Base-by-base conservation (phyloP, 1,284 basidiomycete genomes). In the Xerocomus minutiporus region DNA sequence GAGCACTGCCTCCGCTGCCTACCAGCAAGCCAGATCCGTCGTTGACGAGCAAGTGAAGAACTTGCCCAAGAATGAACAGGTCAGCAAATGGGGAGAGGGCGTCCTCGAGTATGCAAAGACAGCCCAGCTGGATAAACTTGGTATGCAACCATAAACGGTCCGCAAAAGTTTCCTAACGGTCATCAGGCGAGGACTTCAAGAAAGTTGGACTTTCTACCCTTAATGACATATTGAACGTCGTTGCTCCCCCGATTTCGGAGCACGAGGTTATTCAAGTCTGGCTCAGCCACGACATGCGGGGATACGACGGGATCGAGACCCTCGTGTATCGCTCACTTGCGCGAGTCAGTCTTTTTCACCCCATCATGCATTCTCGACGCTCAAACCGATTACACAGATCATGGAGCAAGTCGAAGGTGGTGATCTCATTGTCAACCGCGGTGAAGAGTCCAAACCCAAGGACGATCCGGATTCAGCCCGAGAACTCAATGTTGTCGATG, bases 211-310 rank as follows among this genome's bases (percentile, higher is more conserved):
- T 93, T 55, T 93, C 90, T 7, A 93, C 93, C 1, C 72, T 97
- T 26, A 91, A 84, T 4, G 94, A 96, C 53, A 84, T 99, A 51
- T 74, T 99, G 57, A 97, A 98, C 67, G 95, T 89, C 15, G 96
- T 99, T 48, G 97, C 96, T 0, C 97, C 97, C 26, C 97, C 97
- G 4, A 98, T 99, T 61, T 91, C 94, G 12, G 93, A 94, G 61
- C 96, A 99, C 68, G 97, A 99, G 73, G 93, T 98, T 20, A 91
- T 99, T 55, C 86, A 97, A 68, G 87, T 99, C 6, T 94, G 91
- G 84, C 76, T 99, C 36, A 89, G 88, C 60, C 95, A 99, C 73
- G 94, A 96, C 61, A 96, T 99, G 94, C 76, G 83, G 54, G 96
- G 97, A 12, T 97, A 97, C 66, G 93, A 95, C 50, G 97, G 96